Evolutionary conservation across 495 filamentous ascomycete genomes (phyloP), one percentile per base, ranked within the genome.

Genomic region (Tuber melanosporum): DNA sequence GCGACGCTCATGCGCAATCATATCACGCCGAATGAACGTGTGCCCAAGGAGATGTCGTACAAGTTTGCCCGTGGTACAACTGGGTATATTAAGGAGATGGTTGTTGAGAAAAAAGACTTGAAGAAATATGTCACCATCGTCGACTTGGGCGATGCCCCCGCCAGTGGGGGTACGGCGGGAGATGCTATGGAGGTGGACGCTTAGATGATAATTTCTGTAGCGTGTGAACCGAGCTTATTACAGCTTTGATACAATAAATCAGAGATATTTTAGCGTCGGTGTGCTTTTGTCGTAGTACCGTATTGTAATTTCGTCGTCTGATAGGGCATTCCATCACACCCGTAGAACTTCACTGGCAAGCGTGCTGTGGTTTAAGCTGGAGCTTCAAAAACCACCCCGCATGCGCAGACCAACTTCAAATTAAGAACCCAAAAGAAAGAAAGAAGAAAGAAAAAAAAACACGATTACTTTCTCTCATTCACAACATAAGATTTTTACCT

Each of bases 111-210:
- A 86, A 92, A 94, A 85, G 94, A 98, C 81, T 92, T 99, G 82
- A 92, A 91, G 84, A 97, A 97, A 85, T 98, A 93, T 85, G 92
- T 98, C 74, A 95, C 92, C 17, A 91, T 99, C 71, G 91, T 97
- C 80, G 95, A 97, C 80, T 84, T 98, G 75, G 85, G 88, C 75
- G 87, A 87, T 78, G 87, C 87, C 41, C 90, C 90, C 80, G 83
- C 88, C 44, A 86, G 86, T 70, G 85, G 87, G 41, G 75, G 76
- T 32, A 75, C 47, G 45, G 70, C 71, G 1, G 92, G 89, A 42
- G 94, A 97, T 87, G 92, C 90, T 85, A 99, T 99, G 96, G 96
- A 99, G 82, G 90, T 99, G 49, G 95, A 98, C 86, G 83, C 87
- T 79, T 94, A 89, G 86, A 82, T 72, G 44, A 3, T 45, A 46